Percentiles rank a stretch among this genome's conserved stretches.
These are phyloP conservation scores for Boletus speciosus DNA, from an alignment of 768 basidiomycete genomes.

Conservation along the genomic window DNA sequence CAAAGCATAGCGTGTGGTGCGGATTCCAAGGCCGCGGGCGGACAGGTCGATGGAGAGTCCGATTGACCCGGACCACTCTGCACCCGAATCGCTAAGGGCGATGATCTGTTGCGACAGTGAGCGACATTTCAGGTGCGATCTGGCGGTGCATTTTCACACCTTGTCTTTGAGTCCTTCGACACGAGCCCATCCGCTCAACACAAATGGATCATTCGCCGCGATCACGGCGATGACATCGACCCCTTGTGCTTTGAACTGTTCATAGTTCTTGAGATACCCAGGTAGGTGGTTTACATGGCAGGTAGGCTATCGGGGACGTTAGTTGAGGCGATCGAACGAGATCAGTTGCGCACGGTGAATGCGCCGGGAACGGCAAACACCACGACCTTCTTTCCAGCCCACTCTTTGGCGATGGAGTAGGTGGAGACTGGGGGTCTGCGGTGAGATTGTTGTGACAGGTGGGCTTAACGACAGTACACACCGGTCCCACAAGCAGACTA, in stretches of 20 bases:
- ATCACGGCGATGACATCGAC: conserved; percentile 51
- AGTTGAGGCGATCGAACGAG: neutral
- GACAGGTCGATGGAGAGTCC: conserved; percentile 55
- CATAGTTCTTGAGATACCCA: conserved; percentile 43
- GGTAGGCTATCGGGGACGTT: conserved; percentile 30
- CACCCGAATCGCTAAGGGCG: conserved; percentile 52
- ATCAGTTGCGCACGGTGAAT: conserved; percentile 56
- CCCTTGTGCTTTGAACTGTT: conserved; percentile 50
- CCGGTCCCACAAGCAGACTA: conserved; percentile 64
- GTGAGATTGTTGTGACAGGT: neutral
- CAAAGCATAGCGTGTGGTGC: conserved; percentile 61
- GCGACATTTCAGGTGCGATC: conserved; percentile 7
- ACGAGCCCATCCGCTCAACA: conserved; percentile 60
- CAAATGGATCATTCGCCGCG: conserved; percentile 58
- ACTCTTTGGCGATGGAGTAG: conserved; percentile 52
- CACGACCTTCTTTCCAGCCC: conserved; percentile 82
- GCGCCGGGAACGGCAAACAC: conserved; percentile 77
- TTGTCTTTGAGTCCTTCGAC: conserved; percentile 64
- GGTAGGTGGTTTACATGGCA: conserved; percentile 45
- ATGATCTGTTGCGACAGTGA: conserved; percentile 43
- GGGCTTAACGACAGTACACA: conserved; percentile 35
- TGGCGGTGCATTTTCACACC: conserved; percentile 40
- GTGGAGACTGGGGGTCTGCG: conserved; percentile 39
- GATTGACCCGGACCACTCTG: conserved; percentile 53
- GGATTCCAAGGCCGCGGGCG: conserved; percentile 48